These are phyloP conservation scores for Hygrophorus russula DNA, from an alignment of 768 basidiomycete species.

Conservation along the genomic window DNA sequence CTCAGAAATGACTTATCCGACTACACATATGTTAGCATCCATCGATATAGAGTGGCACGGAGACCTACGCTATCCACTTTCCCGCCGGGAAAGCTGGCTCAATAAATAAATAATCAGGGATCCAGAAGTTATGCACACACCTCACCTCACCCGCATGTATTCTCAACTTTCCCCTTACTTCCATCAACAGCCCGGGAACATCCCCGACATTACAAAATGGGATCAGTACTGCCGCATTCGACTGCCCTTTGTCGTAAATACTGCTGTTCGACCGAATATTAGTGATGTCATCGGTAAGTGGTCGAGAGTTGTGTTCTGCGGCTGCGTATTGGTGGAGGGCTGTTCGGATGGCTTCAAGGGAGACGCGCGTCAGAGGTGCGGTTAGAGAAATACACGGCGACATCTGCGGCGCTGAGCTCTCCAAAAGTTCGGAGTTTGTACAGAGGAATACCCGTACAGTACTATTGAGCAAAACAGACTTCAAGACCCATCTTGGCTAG, in stretches of 20 bases:
- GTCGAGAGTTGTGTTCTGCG: neutral
- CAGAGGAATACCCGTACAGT: too few relatives aligned
- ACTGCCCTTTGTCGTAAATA: constrained; percentile 4
- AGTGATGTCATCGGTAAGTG: neutral
- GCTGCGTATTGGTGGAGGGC: neutral
- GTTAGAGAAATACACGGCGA: neutral
- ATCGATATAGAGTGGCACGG: constrained; percentile 2
- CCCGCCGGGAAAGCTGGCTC: constrained; percentile 63
- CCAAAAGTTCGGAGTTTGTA: too few relatives aligned
- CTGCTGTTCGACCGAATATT: constrained; percentile 4
- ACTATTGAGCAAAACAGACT: too few relatives aligned
- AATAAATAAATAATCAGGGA: neutral
- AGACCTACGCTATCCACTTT: constrained; percentile 47
- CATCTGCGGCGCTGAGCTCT: too few relatives aligned
- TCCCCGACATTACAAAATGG: constrained; percentile 67
- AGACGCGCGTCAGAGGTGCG: constrained; percentile 1
- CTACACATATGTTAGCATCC: constrained; percentile 9
- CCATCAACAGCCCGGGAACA: constrained; percentile 57
- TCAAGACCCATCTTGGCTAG: too few relatives aligned
- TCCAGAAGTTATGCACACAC: constrained; percentile 21
- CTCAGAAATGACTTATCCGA: constrained; percentile 46
- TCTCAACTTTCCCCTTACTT: constrained; percentile 57
- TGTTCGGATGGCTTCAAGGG: constrained; percentile 1
- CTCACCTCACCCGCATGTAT: constrained; percentile 78
- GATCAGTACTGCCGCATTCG: constrained; percentile 58